These are phyloP conservation scores for Papiliotrema laurentii DNA, from an alignment of 1,284 basidiomycete species.

Conservation along the genomic window DNA sequence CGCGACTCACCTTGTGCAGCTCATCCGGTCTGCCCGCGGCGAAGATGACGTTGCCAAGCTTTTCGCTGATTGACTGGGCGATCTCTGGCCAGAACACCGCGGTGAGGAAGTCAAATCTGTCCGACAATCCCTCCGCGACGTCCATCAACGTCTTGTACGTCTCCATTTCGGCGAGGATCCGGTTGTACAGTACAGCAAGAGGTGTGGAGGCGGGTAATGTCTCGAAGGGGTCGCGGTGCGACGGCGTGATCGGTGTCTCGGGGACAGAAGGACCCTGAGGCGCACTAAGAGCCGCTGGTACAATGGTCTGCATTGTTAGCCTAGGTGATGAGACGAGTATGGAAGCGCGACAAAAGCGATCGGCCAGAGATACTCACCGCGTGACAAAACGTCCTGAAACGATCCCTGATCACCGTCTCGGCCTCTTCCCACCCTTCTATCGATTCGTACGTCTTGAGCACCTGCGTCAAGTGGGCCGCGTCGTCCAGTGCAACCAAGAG, in stretches of 20 bases:
- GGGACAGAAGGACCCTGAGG: constrained; percentile 24
- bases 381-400: constrained; percentile 68
- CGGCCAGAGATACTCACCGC: constrained; percentile 57
- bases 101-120: constrained; percentile 72
- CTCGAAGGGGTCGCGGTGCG: constrained; percentile 16
- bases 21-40: constrained; percentile 84
- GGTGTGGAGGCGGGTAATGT: constrained; percentile 15
- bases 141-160: constrained; percentile 67
- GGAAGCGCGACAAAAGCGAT: no score
- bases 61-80: constrained; percentile 70
- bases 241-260: constrained; percentile 32
- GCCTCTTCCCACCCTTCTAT: constrained; percentile 77
- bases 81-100: constrained; percentile 86
- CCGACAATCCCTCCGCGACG: constrained; percentile 58
- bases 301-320: constrained; percentile 31
- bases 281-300: constrained; percentile 16
- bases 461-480: constrained; percentile 59
- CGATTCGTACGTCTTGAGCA: constrained; percentile 73
- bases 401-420: constrained; percentile 70
- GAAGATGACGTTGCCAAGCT: constrained; percentile 76
- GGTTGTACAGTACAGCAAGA: constrained; percentile 71
- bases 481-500: constrained; percentile 56
- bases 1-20: constrained; percentile 67
- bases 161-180: constrained; percentile 73
- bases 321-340: no score